Evolutionary conservation across 179 eudicot genomes (phyloP), one percentile per base, ranked within the genome.

Genomic region (Patellifolia procumbens): DNA sequence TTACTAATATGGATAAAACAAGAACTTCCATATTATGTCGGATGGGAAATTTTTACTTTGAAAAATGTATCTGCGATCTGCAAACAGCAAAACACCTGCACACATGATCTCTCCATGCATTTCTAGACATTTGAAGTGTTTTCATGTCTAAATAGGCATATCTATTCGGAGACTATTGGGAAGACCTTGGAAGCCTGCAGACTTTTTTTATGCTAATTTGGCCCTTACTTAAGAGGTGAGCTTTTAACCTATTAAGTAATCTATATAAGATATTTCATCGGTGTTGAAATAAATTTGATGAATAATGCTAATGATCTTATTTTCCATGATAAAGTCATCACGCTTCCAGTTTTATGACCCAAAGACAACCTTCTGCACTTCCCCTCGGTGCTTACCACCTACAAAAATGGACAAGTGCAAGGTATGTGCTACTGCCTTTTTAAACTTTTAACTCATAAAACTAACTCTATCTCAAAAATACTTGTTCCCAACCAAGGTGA

Each of bases 101-200:
- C 17, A 31, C 67, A 15, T 5, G 9, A 62, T 15, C 13, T 28
- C 22, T 42, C 53, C 8, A 39, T n/a, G 43, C 37, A 3, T 2
- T n/a, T 42, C 8, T n/a, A 26, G 26, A 26, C 31, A 10, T 58
- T 15, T 24, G 6, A 10, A 58, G 11, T 13, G 24, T 10, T 58
- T 35, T 68, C 45, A 43, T 26, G 28, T 73, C 59, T 42, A 79
- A 66, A 61, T 88, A 93, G 97, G 98, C 98, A 29, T 93, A 89
- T 81, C 56, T 91, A 78, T 93, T 89, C 83, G 84, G 87, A 78
- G 97, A 93, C 84, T 93, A 93, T 69, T 93, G 98, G 98, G 98
- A 93, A 59, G 98, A 93, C 80, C 91, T 93, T 68, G 98, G 98
- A 75, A 93, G 92, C 39, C 81, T 91, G 37, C 86, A 76, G 78